Percentiles rank a stretch among this genome's conserved stretches.
phyloP scores from a whole-genome alignment of 2,329 filamentous ascomycete species.

The Dothiorella sarmentorum region DNA sequence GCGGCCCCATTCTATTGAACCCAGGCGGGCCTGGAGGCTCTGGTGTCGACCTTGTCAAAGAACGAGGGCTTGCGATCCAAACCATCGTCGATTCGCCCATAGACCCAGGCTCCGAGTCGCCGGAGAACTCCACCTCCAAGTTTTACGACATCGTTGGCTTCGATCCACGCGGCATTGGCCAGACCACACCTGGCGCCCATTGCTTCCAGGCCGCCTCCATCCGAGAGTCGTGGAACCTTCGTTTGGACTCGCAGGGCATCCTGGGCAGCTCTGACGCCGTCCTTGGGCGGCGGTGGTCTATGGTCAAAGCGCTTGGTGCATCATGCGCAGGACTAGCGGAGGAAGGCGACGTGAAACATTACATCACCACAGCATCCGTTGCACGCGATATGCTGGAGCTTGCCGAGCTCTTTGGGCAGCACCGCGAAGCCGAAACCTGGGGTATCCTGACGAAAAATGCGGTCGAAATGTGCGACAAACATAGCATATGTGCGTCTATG shows the following conservation, averaged over 20 bases:
- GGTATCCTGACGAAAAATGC: slow-evolving; percentile 5
- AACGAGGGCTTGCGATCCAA: slow-evolving; percentile 27
- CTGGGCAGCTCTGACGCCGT: slow-evolving; percentile 42
- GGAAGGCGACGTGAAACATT: slow-evolving; percentile 39
- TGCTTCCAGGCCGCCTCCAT: slow-evolving; percentile 34
- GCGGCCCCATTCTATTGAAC: slow-evolving; percentile 42
- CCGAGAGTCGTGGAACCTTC: slow-evolving; percentile 36
- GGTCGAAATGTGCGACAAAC: neutral
- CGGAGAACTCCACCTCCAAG: slow-evolving; percentile 27
- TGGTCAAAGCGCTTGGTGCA: slow-evolving; percentile 35
- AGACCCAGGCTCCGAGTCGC: slow-evolving; percentile 16
- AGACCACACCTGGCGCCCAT: slow-evolving; percentile 31
- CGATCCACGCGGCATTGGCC: slow-evolving; percentile 43
- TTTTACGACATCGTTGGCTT: slow-evolving; percentile 46
- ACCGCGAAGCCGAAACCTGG: slow-evolving; percentile 26
- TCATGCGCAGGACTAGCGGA: slow-evolving; percentile 29
- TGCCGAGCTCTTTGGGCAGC: slow-evolving; percentile 43
- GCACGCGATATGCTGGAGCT: slow-evolving; percentile 51
- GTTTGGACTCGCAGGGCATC: slow-evolving; percentile 37
- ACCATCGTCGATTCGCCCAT: slow-evolving; percentile 28
- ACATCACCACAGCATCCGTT: slow-evolving; percentile 46
- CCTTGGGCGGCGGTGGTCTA: slow-evolving; percentile 42
- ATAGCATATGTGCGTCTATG: neutral
- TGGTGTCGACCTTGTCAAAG: slow-evolving; percentile 33
- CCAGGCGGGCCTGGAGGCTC: slow-evolving; percentile 45